Evolutionary conservation across 2,329 filamentous ascomycete genomes (phyloP).

Genomic region (Aureobasidium sp.): DNA sequence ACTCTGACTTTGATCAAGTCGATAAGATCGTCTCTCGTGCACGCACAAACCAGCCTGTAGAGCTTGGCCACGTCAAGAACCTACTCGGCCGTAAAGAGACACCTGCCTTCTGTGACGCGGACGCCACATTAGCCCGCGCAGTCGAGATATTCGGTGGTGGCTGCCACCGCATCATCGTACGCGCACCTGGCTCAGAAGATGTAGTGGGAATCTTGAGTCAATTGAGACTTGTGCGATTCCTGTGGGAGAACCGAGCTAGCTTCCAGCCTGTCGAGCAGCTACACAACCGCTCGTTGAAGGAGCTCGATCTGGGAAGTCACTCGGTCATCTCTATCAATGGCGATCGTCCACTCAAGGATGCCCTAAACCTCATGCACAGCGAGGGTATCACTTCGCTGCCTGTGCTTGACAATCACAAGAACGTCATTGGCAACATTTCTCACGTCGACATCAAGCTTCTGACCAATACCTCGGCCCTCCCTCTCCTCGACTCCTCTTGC

Average conservation of each 20-base stretch:
- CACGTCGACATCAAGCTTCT: constrained; percentile 75
- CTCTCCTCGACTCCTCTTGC: constrained; percentile 75
- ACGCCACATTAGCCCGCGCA: constrained; percentile 66
- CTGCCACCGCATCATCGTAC: constrained; percentile 77
- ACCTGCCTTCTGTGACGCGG: constrained; percentile 62
- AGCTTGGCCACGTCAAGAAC: constrained; percentile 55
- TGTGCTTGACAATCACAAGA: constrained; percentile 79
- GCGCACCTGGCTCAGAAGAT: constrained; percentile 56
- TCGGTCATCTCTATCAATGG: constrained; percentile 84
- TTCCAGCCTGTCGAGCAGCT: constrained; percentile 79
- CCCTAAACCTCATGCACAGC: constrained; percentile 78
- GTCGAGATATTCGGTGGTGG: constrained; percentile 88
- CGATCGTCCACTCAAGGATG: constrained; percentile 75
- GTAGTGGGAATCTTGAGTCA: constrained; percentile 83
- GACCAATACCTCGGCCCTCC: constrained; percentile 78
- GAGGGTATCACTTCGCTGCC: constrained; percentile 91
- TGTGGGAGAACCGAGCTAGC: constrained; percentile 88
- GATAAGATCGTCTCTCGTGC: constrained; percentile 69
- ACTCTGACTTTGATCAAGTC: constrained; percentile 58
- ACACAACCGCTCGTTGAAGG: constrained; percentile 66
- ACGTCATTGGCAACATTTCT: constrained; percentile 95
- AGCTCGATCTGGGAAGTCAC: constrained; percentile 73
- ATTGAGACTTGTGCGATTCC: constrained; percentile 75
- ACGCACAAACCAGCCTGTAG: constrained; percentile 63
- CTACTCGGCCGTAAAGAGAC: constrained; percentile 61